Conservation (phyloP, 1,139 yeast genomes). For the Hyphopichia burtonii region DNA sequence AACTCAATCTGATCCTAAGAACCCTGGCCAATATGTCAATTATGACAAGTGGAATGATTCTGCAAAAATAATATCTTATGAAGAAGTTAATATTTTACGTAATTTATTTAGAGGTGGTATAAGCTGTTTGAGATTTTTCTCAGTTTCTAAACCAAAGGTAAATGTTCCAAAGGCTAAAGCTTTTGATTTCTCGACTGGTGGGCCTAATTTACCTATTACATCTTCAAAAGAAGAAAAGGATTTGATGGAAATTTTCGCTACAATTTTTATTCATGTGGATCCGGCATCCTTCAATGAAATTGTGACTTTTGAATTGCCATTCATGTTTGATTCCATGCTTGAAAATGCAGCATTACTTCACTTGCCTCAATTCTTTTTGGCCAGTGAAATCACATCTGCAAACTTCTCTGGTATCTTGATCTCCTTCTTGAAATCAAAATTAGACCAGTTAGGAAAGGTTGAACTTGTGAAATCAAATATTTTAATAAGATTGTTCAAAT, state of each 20-base stretch:
- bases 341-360: conserved; percentile 85
- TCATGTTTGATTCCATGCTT: conserved; percentile 75
- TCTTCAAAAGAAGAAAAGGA: conserved; percentile 94
- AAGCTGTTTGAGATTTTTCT: conserved; percentile 73
- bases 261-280: conserved; percentile 90
- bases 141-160: conserved; percentile 51
- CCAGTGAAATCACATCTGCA: conserved; percentile 90
- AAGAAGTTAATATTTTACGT: conserved; percentile 77
- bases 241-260: conserved; percentile 92
- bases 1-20: conserved; percentile 52
- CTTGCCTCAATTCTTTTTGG: conserved; percentile 89
- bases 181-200: conserved; percentile 66
- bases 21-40: conserved; percentile 55
- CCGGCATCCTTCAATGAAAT: conserved; percentile 96
- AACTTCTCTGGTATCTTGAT: conserved; percentile 88
- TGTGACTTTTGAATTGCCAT: conserved; percentile 76
- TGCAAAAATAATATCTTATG: conserved; percentile 78
- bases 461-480: conserved; percentile 79
- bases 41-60: conserved; percentile 77
- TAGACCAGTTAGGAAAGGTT: conserved; percentile 78
- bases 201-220: conserved; percentile 79
- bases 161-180: conserved; percentile 41
- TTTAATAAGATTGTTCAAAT: conserved; percentile 78
- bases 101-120: conserved; percentile 83
- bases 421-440: conserved; percentile 68